phyloP scores from a whole-genome alignment of 495 filamentous ascomycete genomes.

The Lasiosphaeria hispida region DNA sequence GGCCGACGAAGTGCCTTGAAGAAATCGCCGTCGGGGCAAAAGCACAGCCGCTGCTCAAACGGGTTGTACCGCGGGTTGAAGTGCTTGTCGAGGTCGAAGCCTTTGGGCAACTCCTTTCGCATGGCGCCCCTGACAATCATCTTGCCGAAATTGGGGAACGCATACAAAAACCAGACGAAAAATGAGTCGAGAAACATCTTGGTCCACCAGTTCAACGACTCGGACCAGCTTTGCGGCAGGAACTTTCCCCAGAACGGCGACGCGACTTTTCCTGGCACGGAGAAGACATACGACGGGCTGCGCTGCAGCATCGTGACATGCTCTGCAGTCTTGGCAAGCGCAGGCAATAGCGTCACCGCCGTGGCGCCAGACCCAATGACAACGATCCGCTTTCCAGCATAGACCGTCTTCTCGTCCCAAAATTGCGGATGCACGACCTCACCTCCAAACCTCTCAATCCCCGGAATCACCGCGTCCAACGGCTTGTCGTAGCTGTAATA shows the following conservation, averaged over 20 bases:
- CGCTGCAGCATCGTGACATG: conserved; percentile 59
- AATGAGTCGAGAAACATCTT: conserved; percentile 30
- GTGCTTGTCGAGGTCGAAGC: conserved; percentile 59
- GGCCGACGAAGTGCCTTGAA: conserved; percentile 58
- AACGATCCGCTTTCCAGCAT: conserved; percentile 49
- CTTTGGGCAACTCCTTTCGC: conserved; percentile 50
- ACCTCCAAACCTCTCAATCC: conserved; percentile 57
- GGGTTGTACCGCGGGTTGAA: conserved; percentile 71
- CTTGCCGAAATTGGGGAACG: conserved; percentile 52
- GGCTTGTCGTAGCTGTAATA: conserved; percentile 67
- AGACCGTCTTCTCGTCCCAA: conserved; percentile 55
- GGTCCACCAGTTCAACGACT: conserved; percentile 35
- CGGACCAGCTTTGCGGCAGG: conserved; percentile 41
- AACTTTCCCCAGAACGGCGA: conserved; percentile 28
- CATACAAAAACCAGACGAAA: conserved; percentile 25
- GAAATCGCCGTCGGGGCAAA: conserved; percentile 72
- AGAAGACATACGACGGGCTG: conserved; percentile 56
- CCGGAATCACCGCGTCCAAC: conserved; percentile 55
- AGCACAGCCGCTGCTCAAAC: conserved; percentile 72
- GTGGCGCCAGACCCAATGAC: conserved; percentile 60
- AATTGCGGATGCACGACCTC: conserved; percentile 60
- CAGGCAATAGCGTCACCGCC: conserved; percentile 54
- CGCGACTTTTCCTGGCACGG: conserved; percentile 42
- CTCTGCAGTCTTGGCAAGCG: conserved; percentile 45
- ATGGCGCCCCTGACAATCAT: conserved; percentile 45